A percentile compares a stretch with the other conserved stretches of the same genome.
Conservation (phyloP, 192 early-diverging fungal species). For the Entrophospora sp. region DNA sequence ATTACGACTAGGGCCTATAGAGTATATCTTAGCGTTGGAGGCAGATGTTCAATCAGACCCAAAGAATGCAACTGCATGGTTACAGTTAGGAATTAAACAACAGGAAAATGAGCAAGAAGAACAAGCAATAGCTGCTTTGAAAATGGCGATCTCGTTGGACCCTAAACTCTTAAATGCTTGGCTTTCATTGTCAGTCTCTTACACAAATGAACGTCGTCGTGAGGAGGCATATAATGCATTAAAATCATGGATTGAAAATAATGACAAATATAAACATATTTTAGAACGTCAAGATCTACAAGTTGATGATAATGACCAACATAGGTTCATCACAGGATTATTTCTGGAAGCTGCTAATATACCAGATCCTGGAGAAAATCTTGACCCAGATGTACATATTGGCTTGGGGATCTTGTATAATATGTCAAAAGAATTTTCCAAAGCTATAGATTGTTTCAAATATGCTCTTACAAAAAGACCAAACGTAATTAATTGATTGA, state of each 20-base stretch:
- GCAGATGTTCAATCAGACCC: conserved; percentile 75
- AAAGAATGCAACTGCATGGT: conserved; percentile 74
- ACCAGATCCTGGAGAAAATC: conserved; percentile 45
- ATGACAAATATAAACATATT: conserved; percentile 56
- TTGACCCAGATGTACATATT: conserved; percentile 90
- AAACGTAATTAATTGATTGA: conserved; percentile 34
- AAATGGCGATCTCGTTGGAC: conserved; percentile 66
- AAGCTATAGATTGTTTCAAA: conserved; percentile 96
- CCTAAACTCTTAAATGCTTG: conserved; percentile 70
- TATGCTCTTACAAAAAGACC: conserved; percentile 80
- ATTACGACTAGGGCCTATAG: no score
- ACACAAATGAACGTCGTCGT: conserved; percentile 84
- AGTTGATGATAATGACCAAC: conserved; percentile 35
- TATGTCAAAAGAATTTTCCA: conserved; percentile 83
- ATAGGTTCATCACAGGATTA: conserved; percentile 62
- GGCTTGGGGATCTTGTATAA: conserved; percentile 94
- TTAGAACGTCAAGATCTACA: conserved; percentile 12
- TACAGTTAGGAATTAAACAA: conserved; percentile 77
- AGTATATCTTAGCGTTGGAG: conserved; percentile 87
- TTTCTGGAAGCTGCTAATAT: conserved; percentile 74
- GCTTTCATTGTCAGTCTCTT: conserved; percentile 82
- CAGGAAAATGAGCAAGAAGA: conserved; percentile 96
- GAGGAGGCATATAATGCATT: conserved; percentile 85
- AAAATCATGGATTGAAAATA: conserved; percentile 76
- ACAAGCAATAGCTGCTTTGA: conserved; percentile 82